Evolutionary conservation across 192 early-diverging fungal genomes (phyloP), one percentile per base, ranked within the genome.

Genomic region (Phycomyces nitens): DNA sequence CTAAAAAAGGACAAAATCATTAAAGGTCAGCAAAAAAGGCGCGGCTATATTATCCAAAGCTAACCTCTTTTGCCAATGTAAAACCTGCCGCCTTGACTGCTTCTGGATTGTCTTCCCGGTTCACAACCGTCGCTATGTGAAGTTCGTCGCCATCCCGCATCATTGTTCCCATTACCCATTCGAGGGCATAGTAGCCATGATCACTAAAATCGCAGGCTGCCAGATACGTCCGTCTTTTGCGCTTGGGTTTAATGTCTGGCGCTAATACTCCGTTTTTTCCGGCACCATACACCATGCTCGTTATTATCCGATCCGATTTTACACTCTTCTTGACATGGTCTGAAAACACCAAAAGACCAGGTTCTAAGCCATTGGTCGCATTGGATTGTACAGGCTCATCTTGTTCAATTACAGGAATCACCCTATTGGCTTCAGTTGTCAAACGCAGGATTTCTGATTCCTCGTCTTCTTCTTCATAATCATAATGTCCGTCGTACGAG

Each of bases 121-220:
- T 77, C 0, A 83, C 71, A 22, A 78, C 77, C 0, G 78, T 70
- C 0, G 74, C 81, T 0, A 83, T 67, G 54, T 83, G 71, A 27
- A 83, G 15, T 16, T 70, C 74, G 44, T 83, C 81, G 14, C 81
- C 81, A 52, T 76, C 77, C 24, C 81, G 65, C 56, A 83, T 66
- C 24, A 83, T 70, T 0, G 81, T 80, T 1, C 73, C 75, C 64
- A 80, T 74, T 8, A 68, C 65, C 78, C 78, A 83, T 44, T 80
- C 75, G 16, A 79, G 70, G 1, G 81, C 81, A 57, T 77, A 68
- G 62, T 72, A 72, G 64, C 76, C 76, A 58, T 80, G 76, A 22
- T 74, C 78, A 29, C 71, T 74, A 43, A 83, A 76, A 74, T 83
- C 81, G 5, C 73, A 78, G 20, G 81, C 81, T 1, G 80, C 78